phyloP scores from a whole-genome alignment of 2,329 filamentous ascomycete species.

The Dothiorella sarmentorum region DNA sequence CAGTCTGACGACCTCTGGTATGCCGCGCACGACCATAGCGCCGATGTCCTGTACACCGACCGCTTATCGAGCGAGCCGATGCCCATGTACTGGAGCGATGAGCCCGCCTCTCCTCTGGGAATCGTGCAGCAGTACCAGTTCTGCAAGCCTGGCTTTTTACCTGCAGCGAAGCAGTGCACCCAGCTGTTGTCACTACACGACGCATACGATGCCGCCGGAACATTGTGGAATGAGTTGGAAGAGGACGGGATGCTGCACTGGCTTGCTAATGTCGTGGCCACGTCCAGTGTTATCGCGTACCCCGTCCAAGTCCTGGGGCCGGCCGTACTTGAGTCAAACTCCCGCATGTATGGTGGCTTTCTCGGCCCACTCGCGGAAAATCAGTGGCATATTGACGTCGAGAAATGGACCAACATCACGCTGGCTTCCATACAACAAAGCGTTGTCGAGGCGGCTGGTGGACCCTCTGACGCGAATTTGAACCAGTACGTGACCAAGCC shows the following conservation, averaged over 20 bases:
- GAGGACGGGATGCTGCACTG: neutral
- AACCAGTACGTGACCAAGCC: neutral
- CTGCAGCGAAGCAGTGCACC: neutral
- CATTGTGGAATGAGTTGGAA: neutral
- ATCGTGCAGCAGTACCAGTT: conserved; percentile 7
- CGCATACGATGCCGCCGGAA: neutral
- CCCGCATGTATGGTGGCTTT: neutral
- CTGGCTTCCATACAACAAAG: conserved; percentile 19
- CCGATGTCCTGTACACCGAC: neutral
- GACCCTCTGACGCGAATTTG: neutral
- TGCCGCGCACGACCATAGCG: conserved; percentile 21
- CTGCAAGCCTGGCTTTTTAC: conserved; percentile 20
- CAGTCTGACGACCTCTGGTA: conserved; percentile 33
- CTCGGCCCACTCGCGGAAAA: conserved; percentile 16
- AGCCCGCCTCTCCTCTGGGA: conserved; percentile 11
- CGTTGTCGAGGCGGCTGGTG: conserved; percentile 12
- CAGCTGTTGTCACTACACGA: neutral
- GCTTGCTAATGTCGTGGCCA: neutral
- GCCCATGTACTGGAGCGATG: neutral
- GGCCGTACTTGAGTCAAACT: neutral
- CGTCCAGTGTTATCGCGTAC: too few species aligned
- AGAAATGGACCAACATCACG: conserved; percentile 16
- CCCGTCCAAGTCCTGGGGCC: neutral
- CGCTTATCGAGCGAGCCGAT: neutral
- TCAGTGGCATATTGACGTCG: conserved; percentile 22